A percentile compares a stretch with the other conserved stretches of the same genome.
Evolutionary conservation across 2,329 filamentous ascomycete species (phyloP).

Genomic region (Aspergillus unguis): DNA sequence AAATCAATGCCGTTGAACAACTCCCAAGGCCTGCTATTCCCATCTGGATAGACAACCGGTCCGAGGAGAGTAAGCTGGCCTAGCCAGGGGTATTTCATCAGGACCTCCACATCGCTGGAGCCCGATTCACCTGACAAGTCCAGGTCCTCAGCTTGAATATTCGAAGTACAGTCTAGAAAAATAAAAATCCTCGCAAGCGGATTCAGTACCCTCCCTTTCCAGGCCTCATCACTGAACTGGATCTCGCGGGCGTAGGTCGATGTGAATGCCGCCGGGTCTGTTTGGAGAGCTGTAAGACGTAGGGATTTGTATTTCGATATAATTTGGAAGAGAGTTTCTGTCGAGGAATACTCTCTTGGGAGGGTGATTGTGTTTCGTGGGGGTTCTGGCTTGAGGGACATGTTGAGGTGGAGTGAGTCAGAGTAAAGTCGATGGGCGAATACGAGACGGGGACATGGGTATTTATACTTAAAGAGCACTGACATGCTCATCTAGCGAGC

Average conservation of each 20-base stretch:
- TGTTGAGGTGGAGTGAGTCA: not conserved
- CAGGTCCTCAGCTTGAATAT: not conserved
- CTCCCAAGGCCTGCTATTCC: not conserved
- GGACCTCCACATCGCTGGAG: not conserved
- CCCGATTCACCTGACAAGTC: not conserved
- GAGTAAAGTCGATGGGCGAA: not conserved
- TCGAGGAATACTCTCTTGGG: not conserved
- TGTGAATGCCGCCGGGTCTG: not conserved
- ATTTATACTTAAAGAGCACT: not conserved
- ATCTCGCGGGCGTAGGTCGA: not conserved
- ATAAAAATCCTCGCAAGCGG: not conserved
- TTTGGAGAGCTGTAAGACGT: not conserved
- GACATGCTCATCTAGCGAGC: not conserved
- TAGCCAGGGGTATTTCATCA: not conserved
- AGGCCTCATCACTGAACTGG: not conserved
- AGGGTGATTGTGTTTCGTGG: not conserved
- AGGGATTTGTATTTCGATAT: not conserved
- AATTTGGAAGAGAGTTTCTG: not conserved
- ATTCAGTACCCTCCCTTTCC: not conserved
- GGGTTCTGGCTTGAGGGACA: not conserved
- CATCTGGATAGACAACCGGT: not conserved
- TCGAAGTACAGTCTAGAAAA: not conserved
- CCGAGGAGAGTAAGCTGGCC: not conserved
- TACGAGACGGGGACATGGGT: not conserved
- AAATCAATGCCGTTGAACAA: too few relatives aligned